These are phyloP conservation scores for Stemphylium lycopersici DNA, from an alignment of 2,329 filamentous ascomycete species.

Conservation along the genomic window DNA sequence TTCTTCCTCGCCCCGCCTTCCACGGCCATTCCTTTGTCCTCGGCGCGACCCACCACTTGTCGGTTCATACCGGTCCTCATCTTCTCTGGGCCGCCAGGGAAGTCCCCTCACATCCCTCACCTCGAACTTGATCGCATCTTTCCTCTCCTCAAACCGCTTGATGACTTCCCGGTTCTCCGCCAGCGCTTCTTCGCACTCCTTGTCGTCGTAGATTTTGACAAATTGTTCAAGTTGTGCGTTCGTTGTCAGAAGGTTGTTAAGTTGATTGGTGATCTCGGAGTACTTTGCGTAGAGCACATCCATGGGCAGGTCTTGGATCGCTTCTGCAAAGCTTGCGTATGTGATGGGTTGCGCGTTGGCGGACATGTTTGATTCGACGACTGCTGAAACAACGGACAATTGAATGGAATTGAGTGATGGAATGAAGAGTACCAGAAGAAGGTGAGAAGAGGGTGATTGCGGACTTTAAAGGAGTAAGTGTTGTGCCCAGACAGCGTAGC, in stretches of 20 bases:
- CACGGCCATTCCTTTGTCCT: background rate
- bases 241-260: slow-evolving; percentile 74
- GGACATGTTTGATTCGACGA: slow-evolving; percentile 60
- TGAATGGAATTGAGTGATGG: background rate
- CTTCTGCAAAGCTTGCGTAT: slow-evolving; percentile 67
- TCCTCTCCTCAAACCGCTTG: slow-evolving; percentile 68
- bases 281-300: slow-evolving; percentile 74
- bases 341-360: slow-evolving; percentile 66
- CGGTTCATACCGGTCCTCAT: slow-evolving; percentile 5
- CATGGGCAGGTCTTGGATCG: slow-evolving; percentile 70
- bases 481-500: background rate
- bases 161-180: slow-evolving; percentile 74
- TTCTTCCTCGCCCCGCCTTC: background rate
- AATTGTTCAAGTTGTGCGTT: slow-evolving; percentile 76
- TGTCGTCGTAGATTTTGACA: slow-evolving; percentile 59
- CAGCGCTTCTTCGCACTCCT: slow-evolving; percentile 76
- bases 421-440: too few species aligned
- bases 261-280: slow-evolving; percentile 75
- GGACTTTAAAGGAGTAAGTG: background rate
- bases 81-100: slow-evolving; percentile 54
- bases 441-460: too few species aligned
- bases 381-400: background rate
- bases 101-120: slow-evolving; percentile 65
- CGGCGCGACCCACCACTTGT: background rate
- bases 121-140: slow-evolving; percentile 68